phyloP scores from a whole-genome alignment of 1,284 basidiomycete genomes.

The Marasmius sp. region DNA sequence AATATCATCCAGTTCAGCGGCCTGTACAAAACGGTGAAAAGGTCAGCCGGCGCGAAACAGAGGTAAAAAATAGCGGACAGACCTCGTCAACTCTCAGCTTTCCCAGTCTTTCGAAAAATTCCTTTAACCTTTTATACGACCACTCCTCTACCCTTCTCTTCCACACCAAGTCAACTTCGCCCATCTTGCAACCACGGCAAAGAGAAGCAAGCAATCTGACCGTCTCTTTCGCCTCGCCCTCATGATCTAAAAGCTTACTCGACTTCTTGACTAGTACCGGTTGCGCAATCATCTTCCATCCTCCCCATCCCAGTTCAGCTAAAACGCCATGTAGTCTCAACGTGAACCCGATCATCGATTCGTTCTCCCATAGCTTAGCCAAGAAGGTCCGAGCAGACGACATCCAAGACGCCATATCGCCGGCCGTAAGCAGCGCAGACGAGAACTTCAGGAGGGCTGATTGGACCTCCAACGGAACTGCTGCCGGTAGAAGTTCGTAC shows the following conservation, averaged over 20 bases:
- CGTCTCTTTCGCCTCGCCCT: slow-evolving; percentile 37
- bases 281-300: slow-evolving; percentile 67
- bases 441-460: slow-evolving; percentile 48
- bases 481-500: slow-evolving; percentile 37
- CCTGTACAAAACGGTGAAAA: slow-evolving; percentile 25
- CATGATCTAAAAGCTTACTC: slow-evolving; percentile 36
- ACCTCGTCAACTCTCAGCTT: slow-evolving; percentile 30
- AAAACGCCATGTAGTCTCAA: slow-evolving; percentile 57
- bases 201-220: slow-evolving; percentile 54
- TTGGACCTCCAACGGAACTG: slow-evolving; percentile 38
- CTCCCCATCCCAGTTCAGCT: slow-evolving; percentile 66
- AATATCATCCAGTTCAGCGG: slow-evolving; percentile 49
- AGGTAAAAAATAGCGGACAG: slow-evolving; percentile 12
- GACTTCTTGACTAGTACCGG: slow-evolving; percentile 56
- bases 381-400: slow-evolving; percentile 60
- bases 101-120: slow-evolving; percentile 27
- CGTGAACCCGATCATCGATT: slow-evolving; percentile 37
- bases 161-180: slow-evolving; percentile 59
- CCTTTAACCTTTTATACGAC: slow-evolving; percentile 35
- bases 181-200: slow-evolving; percentile 44
- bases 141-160: slow-evolving; percentile 49
- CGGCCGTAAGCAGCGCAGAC: slow-evolving; percentile 52
- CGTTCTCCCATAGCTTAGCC: slow-evolving; percentile 42
- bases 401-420: slow-evolving; percentile 66
- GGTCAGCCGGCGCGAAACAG: not conserved